Evolutionary conservation across 768 basidiomycete species (phyloP).

Genomic region (Lanmaoa pseudosensibilis): DNA sequence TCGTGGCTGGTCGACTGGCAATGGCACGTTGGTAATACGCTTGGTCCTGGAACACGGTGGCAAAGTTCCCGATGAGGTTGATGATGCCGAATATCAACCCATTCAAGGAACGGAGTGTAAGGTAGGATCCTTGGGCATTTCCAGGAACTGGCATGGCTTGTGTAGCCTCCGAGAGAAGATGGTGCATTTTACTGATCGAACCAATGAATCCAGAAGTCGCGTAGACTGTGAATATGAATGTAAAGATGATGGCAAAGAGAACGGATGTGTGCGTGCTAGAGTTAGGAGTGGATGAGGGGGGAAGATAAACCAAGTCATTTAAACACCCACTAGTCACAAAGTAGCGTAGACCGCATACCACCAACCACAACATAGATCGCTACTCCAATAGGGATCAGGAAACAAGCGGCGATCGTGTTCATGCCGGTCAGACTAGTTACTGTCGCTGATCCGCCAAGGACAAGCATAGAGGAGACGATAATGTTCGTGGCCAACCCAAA

Average conservation of each 20-base stretch:
- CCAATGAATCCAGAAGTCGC: slow-evolving; percentile 80
- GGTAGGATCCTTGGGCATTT: slow-evolving; percentile 84
- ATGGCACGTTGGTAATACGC: slow-evolving; percentile 94
- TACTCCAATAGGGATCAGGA: slow-evolving; percentile 86
- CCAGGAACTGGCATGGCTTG: slow-evolving; percentile 61
- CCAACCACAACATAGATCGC: slow-evolving; percentile 86
- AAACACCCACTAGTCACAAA: slow-evolving; percentile 78
- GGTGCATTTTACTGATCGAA: slow-evolving; percentile 73
- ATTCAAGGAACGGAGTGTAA: slow-evolving; percentile 75
- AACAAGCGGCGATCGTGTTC: slow-evolving; percentile 87
- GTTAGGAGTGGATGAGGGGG: not conserved
- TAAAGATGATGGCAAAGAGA: slow-evolving; percentile 82
- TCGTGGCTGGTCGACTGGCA: slow-evolving; percentile 78
- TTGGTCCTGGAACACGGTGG: slow-evolving; percentile 62
- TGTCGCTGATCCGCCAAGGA: slow-evolving; percentile 82
- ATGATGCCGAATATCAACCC: slow-evolving; percentile 85
- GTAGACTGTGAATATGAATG: slow-evolving; percentile 78
- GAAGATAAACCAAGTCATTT: not conserved
- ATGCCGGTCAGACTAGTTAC: slow-evolving; percentile 88
- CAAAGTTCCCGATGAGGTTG: slow-evolving; percentile 85
- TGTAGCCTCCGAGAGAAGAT: slow-evolving; percentile 65
- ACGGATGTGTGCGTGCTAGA: slow-evolving; percentile 81
- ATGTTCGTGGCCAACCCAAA: slow-evolving; percentile 92
- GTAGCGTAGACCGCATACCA: slow-evolving; percentile 81
- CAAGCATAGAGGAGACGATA: slow-evolving; percentile 85